A percentile compares a stretch with the other conserved stretches of the same genome.
Evolutionary conservation across 164 flowering plant genomes (phyloP).

Genomic region (Cinnamomum micranthum): DNA sequence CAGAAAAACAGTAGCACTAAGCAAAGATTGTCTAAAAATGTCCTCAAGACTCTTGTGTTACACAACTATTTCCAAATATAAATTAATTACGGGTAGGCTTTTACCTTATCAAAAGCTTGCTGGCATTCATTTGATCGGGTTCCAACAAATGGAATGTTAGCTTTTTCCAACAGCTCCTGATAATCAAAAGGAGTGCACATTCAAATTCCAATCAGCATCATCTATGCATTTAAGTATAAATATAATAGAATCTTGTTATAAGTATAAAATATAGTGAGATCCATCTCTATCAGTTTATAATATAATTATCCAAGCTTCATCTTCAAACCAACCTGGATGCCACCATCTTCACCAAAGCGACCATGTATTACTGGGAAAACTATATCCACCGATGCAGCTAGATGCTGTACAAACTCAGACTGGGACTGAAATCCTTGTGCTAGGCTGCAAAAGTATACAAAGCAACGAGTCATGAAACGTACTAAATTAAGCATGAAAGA

Average conservation of each 20-base stretch:
- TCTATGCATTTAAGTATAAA: background rate
- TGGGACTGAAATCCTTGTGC: constrained; percentile 75
- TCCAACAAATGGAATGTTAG: constrained; percentile 80
- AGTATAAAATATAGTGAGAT: too few relatives aligned
- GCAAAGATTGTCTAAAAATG: background rate
- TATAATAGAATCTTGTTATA: too few relatives aligned
- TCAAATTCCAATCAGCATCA: background rate
- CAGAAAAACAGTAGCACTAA: background rate
- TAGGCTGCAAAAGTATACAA: constrained; percentile 44
- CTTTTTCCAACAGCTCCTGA: constrained; percentile 75
- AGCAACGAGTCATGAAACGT: background rate
- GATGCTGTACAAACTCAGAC: constrained; percentile 72
- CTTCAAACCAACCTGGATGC: constrained; percentile 59
- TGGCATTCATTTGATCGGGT: constrained; percentile 70
- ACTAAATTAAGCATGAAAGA: background rate
- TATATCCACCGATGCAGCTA: constrained; percentile 72
- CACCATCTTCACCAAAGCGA: constrained; percentile 93
- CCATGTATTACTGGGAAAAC: constrained; percentile 94
- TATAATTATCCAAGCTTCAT: background rate
- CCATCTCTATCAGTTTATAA: too few relatives aligned
- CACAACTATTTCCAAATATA: background rate
- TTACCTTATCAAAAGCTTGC: constrained; percentile 86
- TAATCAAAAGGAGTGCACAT: constrained; percentile 9
- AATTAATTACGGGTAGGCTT: background rate
- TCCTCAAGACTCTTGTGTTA: background rate